Percentiles rank a stretch among this genome's conserved stretches.
Conservation (phyloP, 2,329 filamentous ascomycete species). For the Aspergillus sp. region DNA sequence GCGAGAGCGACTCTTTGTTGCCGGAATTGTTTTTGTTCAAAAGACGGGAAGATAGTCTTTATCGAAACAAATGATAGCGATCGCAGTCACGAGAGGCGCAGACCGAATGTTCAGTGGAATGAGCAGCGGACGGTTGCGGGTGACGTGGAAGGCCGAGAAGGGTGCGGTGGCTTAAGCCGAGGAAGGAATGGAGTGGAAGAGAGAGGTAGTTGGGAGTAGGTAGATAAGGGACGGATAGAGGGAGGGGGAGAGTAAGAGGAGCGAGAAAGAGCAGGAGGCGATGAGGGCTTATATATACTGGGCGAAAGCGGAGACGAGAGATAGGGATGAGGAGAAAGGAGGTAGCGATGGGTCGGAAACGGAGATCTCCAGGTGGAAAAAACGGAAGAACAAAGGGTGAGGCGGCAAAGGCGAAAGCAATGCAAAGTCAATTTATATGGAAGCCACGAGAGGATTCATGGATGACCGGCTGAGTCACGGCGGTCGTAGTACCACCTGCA, state of each 20-base stretch:
- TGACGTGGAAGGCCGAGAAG: not conserved
- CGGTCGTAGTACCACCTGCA: conserved; percentile 2
- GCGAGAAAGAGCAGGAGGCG: not conserved
- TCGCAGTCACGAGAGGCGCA: not conserved
- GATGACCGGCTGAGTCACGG: conserved; percentile 18
- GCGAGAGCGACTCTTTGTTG: not conserved
- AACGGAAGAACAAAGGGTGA: conserved; percentile 8
- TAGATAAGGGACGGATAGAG: not conserved
- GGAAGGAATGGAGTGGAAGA: not conserved
- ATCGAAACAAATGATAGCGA: not conserved
- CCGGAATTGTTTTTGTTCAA: not conserved
- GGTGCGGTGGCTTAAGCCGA: not conserved
- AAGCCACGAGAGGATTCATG: conserved; percentile 10
- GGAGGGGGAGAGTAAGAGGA: not conserved
- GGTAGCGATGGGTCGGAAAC: not conserved
- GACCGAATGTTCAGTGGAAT: not conserved
- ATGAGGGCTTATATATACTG: conserved; percentile 7
- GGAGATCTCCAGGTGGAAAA: conserved; percentile 10
- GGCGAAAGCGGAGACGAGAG: not conserved
- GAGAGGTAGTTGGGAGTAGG: not conserved
- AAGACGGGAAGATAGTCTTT: not conserved
- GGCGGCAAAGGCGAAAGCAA: conserved; percentile 15
- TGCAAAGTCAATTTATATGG: conserved; percentile 25
- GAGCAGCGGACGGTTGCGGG: conserved; percentile 4
- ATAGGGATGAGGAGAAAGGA: conserved; percentile 1